phyloP scores from a whole-genome alignment of 2,329 filamentous ascomycete species.

The Lizonia empirigonia region DNA sequence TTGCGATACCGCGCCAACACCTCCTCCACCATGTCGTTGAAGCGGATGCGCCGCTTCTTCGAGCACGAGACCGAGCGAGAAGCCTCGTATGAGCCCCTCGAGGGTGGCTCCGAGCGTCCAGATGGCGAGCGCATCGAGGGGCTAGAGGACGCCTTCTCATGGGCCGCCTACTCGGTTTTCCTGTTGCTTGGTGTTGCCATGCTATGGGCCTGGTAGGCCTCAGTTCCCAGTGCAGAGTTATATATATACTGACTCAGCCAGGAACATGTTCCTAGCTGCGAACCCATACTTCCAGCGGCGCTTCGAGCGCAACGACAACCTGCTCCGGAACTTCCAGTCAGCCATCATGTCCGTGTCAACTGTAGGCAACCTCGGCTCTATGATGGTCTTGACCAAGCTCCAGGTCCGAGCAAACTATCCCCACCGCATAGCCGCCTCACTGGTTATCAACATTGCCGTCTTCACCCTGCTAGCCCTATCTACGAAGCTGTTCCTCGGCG shows the following conservation, averaged over 20 bases:
- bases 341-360: slow-evolving; percentile 87
- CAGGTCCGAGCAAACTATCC: slow-evolving; percentile 87
- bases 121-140: slow-evolving; percentile 44
- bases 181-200: slow-evolving; percentile 85
- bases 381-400: slow-evolving; percentile 77
- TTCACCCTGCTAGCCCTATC: slow-evolving; percentile 82
- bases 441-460: slow-evolving; percentile 75
- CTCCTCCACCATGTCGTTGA: slow-evolving; percentile 35
- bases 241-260: slow-evolving; percentile 45
- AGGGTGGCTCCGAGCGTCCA: slow-evolving; percentile 43
- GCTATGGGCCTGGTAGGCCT: slow-evolving; percentile 90
- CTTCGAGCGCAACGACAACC: slow-evolving; percentile 72
- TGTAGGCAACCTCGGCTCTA: slow-evolving; percentile 76
- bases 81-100: slow-evolving; percentile 46
- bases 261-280: slow-evolving; percentile 98
- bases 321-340: slow-evolving; percentile 84
- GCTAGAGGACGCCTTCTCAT: slow-evolving; percentile 66
- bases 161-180: slow-evolving; percentile 86
- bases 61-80: slow-evolving; percentile 31
- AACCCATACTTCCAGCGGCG: slow-evolving; percentile 90
- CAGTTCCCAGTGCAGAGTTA: neutral
- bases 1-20: slow-evolving; percentile 1
- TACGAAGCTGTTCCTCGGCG: slow-evolving; percentile 69
- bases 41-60: slow-evolving; percentile 42
- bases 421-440: slow-evolving; percentile 77